Evolutionary conservation across 768 basidiomycete species (phyloP), one percentile per base, ranked within the genome.

Genomic region (Termitomyces sp.): DNA sequence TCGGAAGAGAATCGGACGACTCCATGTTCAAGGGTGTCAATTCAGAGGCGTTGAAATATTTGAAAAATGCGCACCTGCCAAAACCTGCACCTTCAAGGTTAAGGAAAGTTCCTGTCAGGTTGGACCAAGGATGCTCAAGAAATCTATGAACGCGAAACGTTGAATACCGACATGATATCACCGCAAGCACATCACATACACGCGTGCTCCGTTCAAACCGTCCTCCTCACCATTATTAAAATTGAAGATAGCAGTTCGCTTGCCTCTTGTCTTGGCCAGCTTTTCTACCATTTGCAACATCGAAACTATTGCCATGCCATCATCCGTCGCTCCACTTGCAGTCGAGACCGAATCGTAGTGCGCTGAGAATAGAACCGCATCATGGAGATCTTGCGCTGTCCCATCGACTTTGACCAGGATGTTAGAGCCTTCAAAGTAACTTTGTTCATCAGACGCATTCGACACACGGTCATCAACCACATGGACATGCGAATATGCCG

Each of bases 151-250:
- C 32, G n/a, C 20, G 5, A 5, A 60, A 4, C 8, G 38, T 58
- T 57, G 25, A 48, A 40, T 36, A 48, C 17, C 8, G n/a, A 20
- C 34, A 42, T 32, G 12, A 29, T 37, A 53, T 0, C 29, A 70
- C 15, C 59, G 25, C 49, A 12, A 40, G 11, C 50, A 11, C 6
- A 17, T 48, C 34, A 71, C 69, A 51, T 55, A 91, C 83, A 80
- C 77, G 68, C 86, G 86, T 8, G 91, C 87, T 29, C 92, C 92
- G 62, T 87, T 81, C 64, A 93, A 70, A 38, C 86, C 83, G 69
- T 91, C 85, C 67, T 94, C 92, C 68, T 94, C 92, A 1, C 88
- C 92, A 62, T 94, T 93, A 71, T 94, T 94, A 70, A 92, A 82
- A 67, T 93, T 91, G 77, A 94, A 92, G 4, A 94, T 73, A 6